These are phyloP conservation scores for Candida dendrica DNA, from an alignment of 805 yeast genomes.

Conservation along the genomic window DNA sequence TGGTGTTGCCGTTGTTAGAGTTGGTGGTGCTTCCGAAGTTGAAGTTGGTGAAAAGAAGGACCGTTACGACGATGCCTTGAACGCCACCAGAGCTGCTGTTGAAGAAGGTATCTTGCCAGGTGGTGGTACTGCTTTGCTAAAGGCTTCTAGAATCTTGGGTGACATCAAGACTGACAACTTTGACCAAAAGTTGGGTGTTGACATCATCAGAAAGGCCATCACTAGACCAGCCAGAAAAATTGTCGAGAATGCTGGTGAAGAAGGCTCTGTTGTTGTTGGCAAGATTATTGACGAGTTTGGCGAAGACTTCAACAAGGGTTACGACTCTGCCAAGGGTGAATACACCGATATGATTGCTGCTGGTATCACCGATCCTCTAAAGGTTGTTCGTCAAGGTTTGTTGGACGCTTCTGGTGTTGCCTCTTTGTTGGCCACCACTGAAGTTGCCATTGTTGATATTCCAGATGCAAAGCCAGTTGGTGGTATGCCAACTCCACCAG, in stretches of 20 bases:
- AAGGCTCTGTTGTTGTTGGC: slow-evolving; percentile 92
- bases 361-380: slow-evolving; percentile 98
- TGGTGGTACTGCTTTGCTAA: slow-evolving; percentile 96
- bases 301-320: slow-evolving; percentile 79
- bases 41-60: slow-evolving; percentile 99
- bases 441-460: slow-evolving; percentile 95
- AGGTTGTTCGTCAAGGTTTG: slow-evolving; percentile 92
- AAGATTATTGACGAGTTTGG: slow-evolving; percentile 53
- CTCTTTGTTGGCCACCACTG: slow-evolving; percentile 93
- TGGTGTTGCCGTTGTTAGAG: slow-evolving; percentile 97
- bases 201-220: slow-evolving; percentile 86
- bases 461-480: slow-evolving; percentile 61
- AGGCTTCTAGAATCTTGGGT: slow-evolving; percentile 77
- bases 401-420: slow-evolving; percentile 98
- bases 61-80: slow-evolving; percentile 95
- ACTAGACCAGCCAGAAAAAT: slow-evolving; percentile 93
- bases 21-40: slow-evolving; percentile 94
- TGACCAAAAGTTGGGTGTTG: slow-evolving; percentile 94
- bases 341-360: slow-evolving; percentile 93
- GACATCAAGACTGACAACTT: slow-evolving; percentile 73
- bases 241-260: slow-evolving; percentile 95
- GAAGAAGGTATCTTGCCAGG: slow-evolving; percentile 98
- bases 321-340: slow-evolving; percentile 87
- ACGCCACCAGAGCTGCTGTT: slow-evolving; percentile 98
- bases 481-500: slow-evolving; percentile 46